Evolutionary conservation across 331 rosid genomes (phyloP).

Genomic region (Pyracantha coccinea): DNA sequence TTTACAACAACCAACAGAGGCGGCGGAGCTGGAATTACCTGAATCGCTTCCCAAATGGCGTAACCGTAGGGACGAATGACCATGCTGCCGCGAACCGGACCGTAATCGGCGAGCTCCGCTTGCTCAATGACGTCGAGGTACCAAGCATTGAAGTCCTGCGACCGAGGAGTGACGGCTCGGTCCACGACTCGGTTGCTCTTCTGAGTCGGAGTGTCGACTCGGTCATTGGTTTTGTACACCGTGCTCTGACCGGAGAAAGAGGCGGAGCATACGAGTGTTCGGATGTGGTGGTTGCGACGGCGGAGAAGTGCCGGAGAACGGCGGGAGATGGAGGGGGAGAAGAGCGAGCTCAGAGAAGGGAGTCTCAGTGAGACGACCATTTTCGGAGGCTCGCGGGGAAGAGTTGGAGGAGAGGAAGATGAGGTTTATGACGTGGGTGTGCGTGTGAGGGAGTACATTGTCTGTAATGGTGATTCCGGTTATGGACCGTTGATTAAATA

Average conservation of each 20-base stretch:
- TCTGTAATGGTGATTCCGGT: not conserved
- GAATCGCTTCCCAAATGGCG: slow-evolving; percentile 95
- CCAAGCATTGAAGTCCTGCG: slow-evolving; percentile 95
- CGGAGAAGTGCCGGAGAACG: slow-evolving; percentile 15
- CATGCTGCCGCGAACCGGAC: slow-evolving; percentile 97
- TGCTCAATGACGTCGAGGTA: slow-evolving; percentile 70
- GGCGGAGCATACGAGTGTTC: slow-evolving; percentile 18
- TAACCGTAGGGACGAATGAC: slow-evolving; percentile 97
- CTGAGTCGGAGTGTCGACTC: slow-evolving; percentile 35
- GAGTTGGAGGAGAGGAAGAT: not conserved
- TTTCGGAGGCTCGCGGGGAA: not conserved
- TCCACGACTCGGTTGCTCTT: slow-evolving; percentile 47
- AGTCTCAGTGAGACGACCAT: slow-evolving; percentile 53
- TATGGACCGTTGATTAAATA: not conserved
- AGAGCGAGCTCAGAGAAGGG: slow-evolving; percentile 56
- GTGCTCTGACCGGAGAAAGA: slow-evolving; percentile 43
- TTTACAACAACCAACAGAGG: not conserved
- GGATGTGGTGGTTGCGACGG: slow-evolving; percentile 15
- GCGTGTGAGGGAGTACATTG: not conserved
- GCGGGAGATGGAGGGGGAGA: slow-evolving; percentile 36
- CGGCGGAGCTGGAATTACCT: slow-evolving; percentile 28
- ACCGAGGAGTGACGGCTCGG: slow-evolving; percentile 69
- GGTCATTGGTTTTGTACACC: slow-evolving; percentile 38
- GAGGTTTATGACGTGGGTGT: not conserved
- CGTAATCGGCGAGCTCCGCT: slow-evolving; percentile 94